Evolutionary conservation across 2,329 filamentous ascomycete genomes (phyloP), one percentile per base, ranked within the genome.

Genomic region (Diplocarpon rosae): DNA sequence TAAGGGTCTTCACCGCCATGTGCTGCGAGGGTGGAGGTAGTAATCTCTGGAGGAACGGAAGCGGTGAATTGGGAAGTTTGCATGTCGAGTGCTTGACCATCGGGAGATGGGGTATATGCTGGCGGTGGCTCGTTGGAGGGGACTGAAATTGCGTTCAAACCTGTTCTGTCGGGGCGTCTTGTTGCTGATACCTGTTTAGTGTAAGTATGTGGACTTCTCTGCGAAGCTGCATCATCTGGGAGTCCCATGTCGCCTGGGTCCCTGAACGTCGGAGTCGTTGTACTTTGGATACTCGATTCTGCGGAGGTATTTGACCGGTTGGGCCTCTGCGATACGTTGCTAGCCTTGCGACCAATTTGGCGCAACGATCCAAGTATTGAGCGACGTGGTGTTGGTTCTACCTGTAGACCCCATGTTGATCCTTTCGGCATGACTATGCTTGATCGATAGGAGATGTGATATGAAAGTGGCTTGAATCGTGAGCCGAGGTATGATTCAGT

Each of bases 1-100:
- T 85, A 92, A 1, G 71, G 75, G 56, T 87, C 81, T 53, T 87
- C 80, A 16, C 65, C 63, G 8, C 62, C 64, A 6, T 61, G 62
- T 27, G 49, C 34, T 37, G 57, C 50, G 39, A 47, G 47, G 37
- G 57, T 50, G 16, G 58, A 62, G 43, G 70, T 68, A 6, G 66
- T 58, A 37, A 66, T 64, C 39, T 16, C n/a, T 17, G 69, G 64
- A 12, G 65, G 30, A 27, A 43, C 14, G 27, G 49, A 24, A 14
- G 32, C 38, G 34, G 50, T 34, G 2, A 53, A 44, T 27, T 53
- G 48, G n/a, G 44, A 38, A 1, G 33, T 24, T 36, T 42, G 45
- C 20, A 24, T 39, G 5, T 34, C 28, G 14, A 51, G 24, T 12
- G 45, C 48, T 31, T 49, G 49, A 5, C 46, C 52, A 14, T 24